These are phyloP conservation scores for Malus fusca DNA, from an alignment of 306 rosid species.

Conservation along the genomic window DNA sequence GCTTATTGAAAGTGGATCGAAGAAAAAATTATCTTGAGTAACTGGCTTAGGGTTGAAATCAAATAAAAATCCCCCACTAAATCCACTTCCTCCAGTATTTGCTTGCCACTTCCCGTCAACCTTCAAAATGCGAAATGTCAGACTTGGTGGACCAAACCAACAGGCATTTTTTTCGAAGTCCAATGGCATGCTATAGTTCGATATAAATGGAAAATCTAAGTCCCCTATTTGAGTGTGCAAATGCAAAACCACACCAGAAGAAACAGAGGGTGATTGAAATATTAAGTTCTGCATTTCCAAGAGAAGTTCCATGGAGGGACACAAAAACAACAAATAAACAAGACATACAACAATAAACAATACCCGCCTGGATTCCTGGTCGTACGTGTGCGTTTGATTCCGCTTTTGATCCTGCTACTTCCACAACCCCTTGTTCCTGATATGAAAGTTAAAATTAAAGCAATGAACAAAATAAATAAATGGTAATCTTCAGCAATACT, in stretches of 20 bases:
- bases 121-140: conserved; percentile 31
- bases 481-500: neutral
- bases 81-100: conserved; percentile 11
- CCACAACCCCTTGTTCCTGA: conserved; percentile 25
- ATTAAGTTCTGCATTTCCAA: neutral
- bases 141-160: conserved; percentile 10
- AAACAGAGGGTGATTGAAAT: neutral
- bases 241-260: neutral
- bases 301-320: neutral
- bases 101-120: conserved; percentile 31
- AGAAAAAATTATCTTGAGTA: conserved; percentile 16
- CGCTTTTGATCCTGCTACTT: conserved; percentile 17
- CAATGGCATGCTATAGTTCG: neutral
- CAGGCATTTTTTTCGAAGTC: neutral
- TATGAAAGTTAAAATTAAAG: neutral
- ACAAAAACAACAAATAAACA: conserved; percentile 6
- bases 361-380: conserved; percentile 31
- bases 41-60: conserved; percentile 37
- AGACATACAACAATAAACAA: conserved; percentile 20
- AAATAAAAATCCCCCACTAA: conserved; percentile 32
- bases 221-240: neutral
- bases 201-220: neutral
- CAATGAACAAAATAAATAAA: neutral
- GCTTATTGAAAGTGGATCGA: conserved; percentile 16
- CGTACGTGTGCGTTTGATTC: conserved; percentile 3